Percentiles rank a stretch among this genome's conserved stretches.
phyloP scores from a whole-genome alignment of 2,329 filamentous ascomycete genomes.

The Botrytis fragariae region DNA sequence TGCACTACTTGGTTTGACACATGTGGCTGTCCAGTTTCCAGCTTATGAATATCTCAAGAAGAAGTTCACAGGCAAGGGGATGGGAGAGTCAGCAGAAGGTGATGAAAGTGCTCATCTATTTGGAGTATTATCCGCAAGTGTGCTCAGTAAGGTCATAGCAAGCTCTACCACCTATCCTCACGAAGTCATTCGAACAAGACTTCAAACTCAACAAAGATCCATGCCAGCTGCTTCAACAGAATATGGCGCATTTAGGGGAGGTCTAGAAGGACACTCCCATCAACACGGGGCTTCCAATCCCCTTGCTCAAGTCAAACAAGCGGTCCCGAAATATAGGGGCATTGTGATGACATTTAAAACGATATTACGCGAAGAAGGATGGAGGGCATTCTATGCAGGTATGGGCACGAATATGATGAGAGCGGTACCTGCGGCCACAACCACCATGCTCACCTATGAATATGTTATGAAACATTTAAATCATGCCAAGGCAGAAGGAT shows the following conservation, averaged over 20 bases:
- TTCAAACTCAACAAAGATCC: constrained; percentile 88
- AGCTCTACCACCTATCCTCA: constrained; percentile 96
- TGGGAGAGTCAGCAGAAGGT: constrained; percentile 63
- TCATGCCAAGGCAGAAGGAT: constrained; percentile 33
- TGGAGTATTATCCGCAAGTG: constrained; percentile 83
- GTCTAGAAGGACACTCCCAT: constrained; percentile 31
- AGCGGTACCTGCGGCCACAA: constrained; percentile 90
- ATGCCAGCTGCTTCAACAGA: constrained; percentile 50
- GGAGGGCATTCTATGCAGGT: constrained; percentile 94
- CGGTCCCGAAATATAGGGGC: constrained; percentile 63
- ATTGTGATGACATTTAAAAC: constrained; percentile 78
- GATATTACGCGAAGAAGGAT: constrained; percentile 88
- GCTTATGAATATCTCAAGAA: constrained; percentile 93
- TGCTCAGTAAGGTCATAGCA: constrained; percentile 90
- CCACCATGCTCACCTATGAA: constrained; percentile 97
- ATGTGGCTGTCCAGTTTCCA: constrained; percentile 96
- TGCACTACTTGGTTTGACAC: constrained; percentile 84
- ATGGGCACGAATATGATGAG: constrained; percentile 98
- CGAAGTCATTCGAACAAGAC: constrained; percentile 87
- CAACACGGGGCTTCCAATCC: constrained; percentile 23
- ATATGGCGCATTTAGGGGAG: constrained; percentile 49
- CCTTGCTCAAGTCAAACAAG: constrained; percentile 35
- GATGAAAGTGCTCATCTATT: constrained; percentile 69
- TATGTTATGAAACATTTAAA: constrained; percentile 49
- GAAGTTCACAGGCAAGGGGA: constrained; percentile 82